Evolutionary conservation across 1,284 basidiomycete genomes (phyloP).

Genomic region (Cystobasidium sp.): DNA sequence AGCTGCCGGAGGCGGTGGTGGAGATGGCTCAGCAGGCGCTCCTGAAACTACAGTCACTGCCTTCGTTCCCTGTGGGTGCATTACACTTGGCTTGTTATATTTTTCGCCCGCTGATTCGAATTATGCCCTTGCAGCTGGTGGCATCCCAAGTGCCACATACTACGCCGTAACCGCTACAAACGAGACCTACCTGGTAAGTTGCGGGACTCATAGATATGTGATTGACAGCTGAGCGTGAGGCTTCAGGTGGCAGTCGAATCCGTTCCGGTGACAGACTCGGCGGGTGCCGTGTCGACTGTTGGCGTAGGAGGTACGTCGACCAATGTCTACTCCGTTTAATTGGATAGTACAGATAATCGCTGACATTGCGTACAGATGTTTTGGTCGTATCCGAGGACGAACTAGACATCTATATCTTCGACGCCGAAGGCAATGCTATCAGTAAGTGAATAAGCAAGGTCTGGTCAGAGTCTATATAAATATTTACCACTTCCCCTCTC

Average conservation of each 20-base stretch:
- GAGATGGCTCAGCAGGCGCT: neutral
- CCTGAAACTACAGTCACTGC: conserved; percentile 11
- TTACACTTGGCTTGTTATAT: neutral
- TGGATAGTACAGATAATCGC: too few species aligned
- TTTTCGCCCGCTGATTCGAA: neutral
- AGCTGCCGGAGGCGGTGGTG: too few species aligned
- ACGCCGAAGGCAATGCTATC: conserved; percentile 4
- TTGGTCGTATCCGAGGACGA: conserved; percentile 4
- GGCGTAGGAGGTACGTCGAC: neutral
- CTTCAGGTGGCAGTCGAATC: neutral
- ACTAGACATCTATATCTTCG: conserved; percentile 8
- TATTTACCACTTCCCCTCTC: neutral
- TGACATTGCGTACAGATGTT: neutral
- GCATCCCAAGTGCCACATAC: neutral
- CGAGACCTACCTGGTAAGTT: conserved; percentile 16
- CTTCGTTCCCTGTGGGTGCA: neutral
- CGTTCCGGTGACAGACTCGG: neutral
- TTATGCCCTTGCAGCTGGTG: neutral
- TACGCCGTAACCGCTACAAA: conserved; percentile 6
- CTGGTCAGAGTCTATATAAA: too few species aligned
- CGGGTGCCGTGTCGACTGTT: neutral
- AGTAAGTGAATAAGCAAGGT: neutral
- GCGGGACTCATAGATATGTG: neutral
- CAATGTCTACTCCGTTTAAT: too few species aligned
- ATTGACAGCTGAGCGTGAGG: neutral